Evolutionary conservation across 495 filamentous ascomycete species (phyloP).

Genomic region (Recurvomyces mirabilis): DNA sequence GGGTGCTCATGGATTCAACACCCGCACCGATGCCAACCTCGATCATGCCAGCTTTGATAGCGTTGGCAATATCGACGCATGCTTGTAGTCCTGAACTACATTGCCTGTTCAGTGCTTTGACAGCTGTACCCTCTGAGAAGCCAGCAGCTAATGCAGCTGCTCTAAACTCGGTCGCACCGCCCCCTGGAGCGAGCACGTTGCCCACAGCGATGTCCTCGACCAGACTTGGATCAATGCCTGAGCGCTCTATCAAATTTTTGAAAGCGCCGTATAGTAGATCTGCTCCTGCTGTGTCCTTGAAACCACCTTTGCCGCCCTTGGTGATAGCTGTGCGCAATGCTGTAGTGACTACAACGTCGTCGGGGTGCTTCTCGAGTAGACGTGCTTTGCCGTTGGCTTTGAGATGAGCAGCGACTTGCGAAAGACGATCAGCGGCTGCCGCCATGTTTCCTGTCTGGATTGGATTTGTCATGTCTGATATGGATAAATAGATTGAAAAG

Average conservation of each 20-base stretch:
- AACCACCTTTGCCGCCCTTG: constrained; percentile 81
- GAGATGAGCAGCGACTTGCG: constrained; percentile 53
- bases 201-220: constrained; percentile 93
- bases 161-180: constrained; percentile 92
- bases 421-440: constrained; percentile 50
- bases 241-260: constrained; percentile 67
- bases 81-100: constrained; percentile 86
- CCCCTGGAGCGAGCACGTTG: constrained; percentile 80
- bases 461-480: constrained; percentile 28
- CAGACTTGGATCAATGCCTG: constrained; percentile 67
- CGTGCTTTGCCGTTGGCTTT: constrained; percentile 38
- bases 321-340: constrained; percentile 86
- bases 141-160: constrained; percentile 86
- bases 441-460: constrained; percentile 22
- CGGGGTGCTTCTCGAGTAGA: constrained; percentile 51
- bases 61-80: constrained; percentile 84
- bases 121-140: constrained; percentile 71
- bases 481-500: background rate
- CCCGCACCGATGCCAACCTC: constrained; percentile 89
- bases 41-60: constrained; percentile 80
- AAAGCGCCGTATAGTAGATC: constrained; percentile 82
- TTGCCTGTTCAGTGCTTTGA: constrained; percentile 81
- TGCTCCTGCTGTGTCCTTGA: constrained; percentile 79
- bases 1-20: constrained; percentile 91
- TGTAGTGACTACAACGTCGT: constrained; percentile 81